A percentile compares a stretch with the other conserved stretches of the same genome.
Evolutionary conservation across 2,329 filamentous ascomycete genomes (phyloP).

Genomic region (Fusarium sp.): DNA sequence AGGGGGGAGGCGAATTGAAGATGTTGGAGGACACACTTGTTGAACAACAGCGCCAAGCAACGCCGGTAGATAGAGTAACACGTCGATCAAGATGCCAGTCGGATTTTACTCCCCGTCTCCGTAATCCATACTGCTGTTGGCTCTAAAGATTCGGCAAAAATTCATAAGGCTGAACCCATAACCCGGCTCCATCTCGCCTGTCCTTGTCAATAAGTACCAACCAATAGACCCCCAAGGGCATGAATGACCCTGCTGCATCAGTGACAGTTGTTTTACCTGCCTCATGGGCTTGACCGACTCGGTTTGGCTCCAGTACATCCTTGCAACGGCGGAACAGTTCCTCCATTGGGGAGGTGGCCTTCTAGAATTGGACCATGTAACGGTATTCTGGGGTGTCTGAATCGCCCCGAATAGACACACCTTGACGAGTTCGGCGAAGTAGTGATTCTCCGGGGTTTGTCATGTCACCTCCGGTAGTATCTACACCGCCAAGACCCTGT

Average conservation of each 20-base stretch:
- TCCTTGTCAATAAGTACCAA: background rate
- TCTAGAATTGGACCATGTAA: background rate
- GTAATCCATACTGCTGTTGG: background rate
- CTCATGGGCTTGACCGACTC: background rate
- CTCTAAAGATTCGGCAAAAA: background rate
- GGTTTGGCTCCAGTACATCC: background rate
- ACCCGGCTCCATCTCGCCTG: background rate
- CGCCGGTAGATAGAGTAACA: background rate
- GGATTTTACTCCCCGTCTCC: background rate
- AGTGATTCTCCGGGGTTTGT: background rate
- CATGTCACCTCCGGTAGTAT: background rate
- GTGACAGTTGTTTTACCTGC: background rate
- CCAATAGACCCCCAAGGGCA: background rate
- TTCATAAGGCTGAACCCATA: slow-evolving; percentile 3
- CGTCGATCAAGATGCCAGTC: background rate
- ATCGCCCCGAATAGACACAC: background rate
- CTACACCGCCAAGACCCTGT: background rate
- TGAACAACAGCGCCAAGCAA: background rate
- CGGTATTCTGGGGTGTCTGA: background rate
- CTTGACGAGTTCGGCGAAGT: background rate
- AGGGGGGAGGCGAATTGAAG: background rate
- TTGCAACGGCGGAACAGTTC: background rate
- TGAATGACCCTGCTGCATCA: background rate
- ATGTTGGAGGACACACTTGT: background rate
- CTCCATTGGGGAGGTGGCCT: background rate